Evolutionary conservation across 1,284 basidiomycete species (phyloP).

Genomic region (Cutaneotrichosporon mucoides): DNA sequence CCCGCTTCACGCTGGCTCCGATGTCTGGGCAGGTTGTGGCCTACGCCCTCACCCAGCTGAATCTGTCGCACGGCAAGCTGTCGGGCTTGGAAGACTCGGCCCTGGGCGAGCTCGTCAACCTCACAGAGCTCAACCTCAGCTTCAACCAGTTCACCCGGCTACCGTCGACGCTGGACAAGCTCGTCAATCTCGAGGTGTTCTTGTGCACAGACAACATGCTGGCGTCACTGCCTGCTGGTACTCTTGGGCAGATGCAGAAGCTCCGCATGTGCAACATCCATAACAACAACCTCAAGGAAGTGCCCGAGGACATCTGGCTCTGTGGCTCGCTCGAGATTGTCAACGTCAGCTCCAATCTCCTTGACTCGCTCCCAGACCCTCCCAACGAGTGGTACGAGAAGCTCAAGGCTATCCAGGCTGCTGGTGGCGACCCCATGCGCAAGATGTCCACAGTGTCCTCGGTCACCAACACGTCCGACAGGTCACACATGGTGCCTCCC

Average conservation of each 20-base stretch:
- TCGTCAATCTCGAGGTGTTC: constrained; percentile 67
- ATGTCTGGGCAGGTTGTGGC: constrained; percentile 57
- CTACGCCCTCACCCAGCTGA: constrained; percentile 70
- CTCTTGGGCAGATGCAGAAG: constrained; percentile 69
- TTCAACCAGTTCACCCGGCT: constrained; percentile 83
- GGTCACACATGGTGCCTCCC: constrained; percentile 12
- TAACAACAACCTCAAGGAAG: constrained; percentile 79
- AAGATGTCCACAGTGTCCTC: constrained; percentile 47
- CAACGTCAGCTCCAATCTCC: constrained; percentile 85
- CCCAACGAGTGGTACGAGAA: constrained; percentile 44
- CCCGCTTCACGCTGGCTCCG: constrained; percentile 66
- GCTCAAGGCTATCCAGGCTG: constrained; percentile 16
- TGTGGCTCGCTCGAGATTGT: constrained; percentile 70
- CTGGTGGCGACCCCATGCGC: constrained; percentile 16
- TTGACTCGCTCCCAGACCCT: constrained; percentile 69
- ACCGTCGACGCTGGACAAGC: constrained; percentile 72
- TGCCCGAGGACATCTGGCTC: constrained; percentile 78
- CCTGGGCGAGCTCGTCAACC: constrained; percentile 67
- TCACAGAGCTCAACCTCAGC: constrained; percentile 69
- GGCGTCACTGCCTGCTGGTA: constrained; percentile 65
- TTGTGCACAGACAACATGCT: constrained; percentile 89
- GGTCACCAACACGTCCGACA: constrained; percentile 54
- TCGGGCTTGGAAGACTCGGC: constrained; percentile 72
- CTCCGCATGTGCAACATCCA: constrained; percentile 80
- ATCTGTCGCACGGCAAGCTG: constrained; percentile 87